Percentiles rank a stretch among this genome's conserved stretches.
Evolutionary conservation across 225 moss, liverwort and hornwort genomes (phyloP).

Genomic region (Physcomitrium patens): DNA sequence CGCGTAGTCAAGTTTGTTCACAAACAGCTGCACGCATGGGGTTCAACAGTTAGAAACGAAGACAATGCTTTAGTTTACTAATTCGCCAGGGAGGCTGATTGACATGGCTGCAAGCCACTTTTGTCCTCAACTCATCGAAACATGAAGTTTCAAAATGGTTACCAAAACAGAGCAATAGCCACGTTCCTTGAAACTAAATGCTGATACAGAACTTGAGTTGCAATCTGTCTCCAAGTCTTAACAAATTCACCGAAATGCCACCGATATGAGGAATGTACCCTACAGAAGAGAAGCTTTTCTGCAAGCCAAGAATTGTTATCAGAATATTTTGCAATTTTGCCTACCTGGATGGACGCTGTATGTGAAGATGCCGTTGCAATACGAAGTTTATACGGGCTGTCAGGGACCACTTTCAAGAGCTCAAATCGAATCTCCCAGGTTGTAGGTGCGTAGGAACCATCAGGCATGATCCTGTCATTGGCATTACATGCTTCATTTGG

Average conservation of each 20-base stretch:
- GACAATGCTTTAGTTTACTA: too few relatives aligned
- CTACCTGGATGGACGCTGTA: constrained; percentile 75
- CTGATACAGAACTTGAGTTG: too few relatives aligned
- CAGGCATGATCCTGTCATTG: constrained; percentile 51
- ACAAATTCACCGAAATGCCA: too few relatives aligned
- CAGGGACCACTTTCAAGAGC: constrained; percentile 32
- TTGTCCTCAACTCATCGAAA: too few relatives aligned
- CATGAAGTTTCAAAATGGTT: too few relatives aligned
- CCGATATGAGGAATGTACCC: too few relatives aligned
- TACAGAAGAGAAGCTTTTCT: neutral
- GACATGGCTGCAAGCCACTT: too few relatives aligned
- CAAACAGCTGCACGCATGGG: constrained; percentile 54
- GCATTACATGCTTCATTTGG: neutral
- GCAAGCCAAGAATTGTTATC: neutral
- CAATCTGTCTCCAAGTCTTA: too few relatives aligned
- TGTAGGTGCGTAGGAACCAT: constrained; percentile 53
- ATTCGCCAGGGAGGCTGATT: too few relatives aligned
- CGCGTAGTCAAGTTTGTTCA: constrained; percentile 49
- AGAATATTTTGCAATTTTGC: neutral
- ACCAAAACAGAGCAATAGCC: neutral
- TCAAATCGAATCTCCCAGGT: constrained; percentile 82
- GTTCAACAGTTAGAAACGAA: neutral
- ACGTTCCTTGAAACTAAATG: neutral
- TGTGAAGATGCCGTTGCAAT: constrained; percentile 73
- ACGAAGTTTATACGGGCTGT: constrained; percentile 64